A percentile compares a stretch with the other conserved stretches of the same genome.
These are phyloP conservation scores for Xylariaceae sp. DNA, from an alignment of 2,329 filamentous ascomycete species.

Conservation along the genomic window DNA sequence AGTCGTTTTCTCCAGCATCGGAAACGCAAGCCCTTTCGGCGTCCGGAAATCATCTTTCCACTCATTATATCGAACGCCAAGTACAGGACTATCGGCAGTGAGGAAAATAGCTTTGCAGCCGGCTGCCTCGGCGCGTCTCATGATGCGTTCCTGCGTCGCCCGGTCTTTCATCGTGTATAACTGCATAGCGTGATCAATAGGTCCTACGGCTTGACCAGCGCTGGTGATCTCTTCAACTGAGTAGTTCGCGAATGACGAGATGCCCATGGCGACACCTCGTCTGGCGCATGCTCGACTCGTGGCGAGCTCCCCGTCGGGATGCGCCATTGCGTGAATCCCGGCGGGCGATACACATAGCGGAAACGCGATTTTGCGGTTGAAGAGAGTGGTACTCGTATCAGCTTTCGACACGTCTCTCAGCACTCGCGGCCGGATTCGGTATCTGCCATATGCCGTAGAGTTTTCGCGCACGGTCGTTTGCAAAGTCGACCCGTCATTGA, in stretches of 20 bases:
- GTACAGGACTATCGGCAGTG: conserved; percentile 48
- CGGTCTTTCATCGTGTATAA: conserved; percentile 49
- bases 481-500: conserved; percentile 6
- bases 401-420: conserved; percentile 37
- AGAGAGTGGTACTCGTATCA: conserved; percentile 39
- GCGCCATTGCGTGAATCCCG: conserved; percentile 50
- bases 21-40: conserved; percentile 29
- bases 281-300: conserved; percentile 38
- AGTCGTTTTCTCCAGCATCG: conserved; percentile 10
- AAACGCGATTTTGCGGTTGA: conserved; percentile 41
- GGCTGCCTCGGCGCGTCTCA: conserved; percentile 36
- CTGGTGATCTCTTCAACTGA: conserved; percentile 19
- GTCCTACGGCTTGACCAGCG: conserved; percentile 32
- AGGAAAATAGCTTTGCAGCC: conserved; percentile 51
- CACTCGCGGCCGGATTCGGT: conserved; percentile 40
- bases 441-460: conserved; percentile 3
- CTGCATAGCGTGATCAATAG: conserved; percentile 46
- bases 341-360: conserved; percentile 52
- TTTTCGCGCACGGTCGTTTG: conserved; percentile 5
- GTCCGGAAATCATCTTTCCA: conserved; percentile 47
- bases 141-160: conserved; percentile 36
- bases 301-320: conserved; percentile 48
- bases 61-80: conserved; percentile 48
- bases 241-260: conserved; percentile 39
- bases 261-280: conserved; percentile 40